A percentile compares a stretch with the other conserved stretches of the same genome.
These are phyloP conservation scores for Purshia tridentata DNA, from an alignment of 306 rosid species.

Conservation along the genomic window DNA sequence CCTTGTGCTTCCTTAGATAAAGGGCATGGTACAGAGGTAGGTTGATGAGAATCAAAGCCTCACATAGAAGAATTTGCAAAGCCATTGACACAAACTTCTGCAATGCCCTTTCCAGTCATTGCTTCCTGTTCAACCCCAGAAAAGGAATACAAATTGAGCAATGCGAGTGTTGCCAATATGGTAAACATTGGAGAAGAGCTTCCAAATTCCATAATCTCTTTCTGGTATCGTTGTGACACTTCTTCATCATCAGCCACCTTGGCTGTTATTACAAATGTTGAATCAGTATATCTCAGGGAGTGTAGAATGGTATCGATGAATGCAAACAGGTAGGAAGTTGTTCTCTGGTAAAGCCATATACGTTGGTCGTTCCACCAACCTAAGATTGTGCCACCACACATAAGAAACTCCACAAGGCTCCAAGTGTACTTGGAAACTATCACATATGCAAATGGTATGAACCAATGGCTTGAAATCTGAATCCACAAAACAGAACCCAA, in stretches of 20 bases:
- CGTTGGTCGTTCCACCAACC: conserved; percentile 85
- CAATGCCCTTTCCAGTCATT: conserved; percentile 26
- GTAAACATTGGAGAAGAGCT: conserved; percentile 63
- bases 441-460: conserved; percentile 61
- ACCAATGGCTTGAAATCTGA: conserved; percentile 64
- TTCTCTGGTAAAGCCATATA: conserved; percentile 65
- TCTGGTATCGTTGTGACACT: conserved; percentile 46
- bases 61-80: conserved; percentile 53
- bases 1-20: conserved; percentile 64
- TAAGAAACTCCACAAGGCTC: conserved; percentile 47
- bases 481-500: conserved; percentile 5
- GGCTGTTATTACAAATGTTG: conserved; percentile 49
- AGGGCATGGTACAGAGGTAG: conserved; percentile 57
- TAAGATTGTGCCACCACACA: conserved; percentile 51
- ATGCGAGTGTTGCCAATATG: conserved; percentile 52
- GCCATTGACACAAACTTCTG: conserved; percentile 30
- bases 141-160: conserved; percentile 56
- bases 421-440: conserved; percentile 36
- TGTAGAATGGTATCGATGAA: conserved; percentile 43
- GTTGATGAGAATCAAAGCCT: conserved; percentile 54
- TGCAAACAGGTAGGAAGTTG: conserved; percentile 56
- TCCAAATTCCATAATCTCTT: conserved; percentile 80
- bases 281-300: conserved; percentile 39
- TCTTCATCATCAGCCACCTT: conserved; percentile 55
- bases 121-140: conserved; percentile 36